Percentiles rank a stretch among this genome's conserved stretches.
Conservation (phyloP, 2,329 filamentous ascomycete species). For the Cytospora leucostoma region DNA sequence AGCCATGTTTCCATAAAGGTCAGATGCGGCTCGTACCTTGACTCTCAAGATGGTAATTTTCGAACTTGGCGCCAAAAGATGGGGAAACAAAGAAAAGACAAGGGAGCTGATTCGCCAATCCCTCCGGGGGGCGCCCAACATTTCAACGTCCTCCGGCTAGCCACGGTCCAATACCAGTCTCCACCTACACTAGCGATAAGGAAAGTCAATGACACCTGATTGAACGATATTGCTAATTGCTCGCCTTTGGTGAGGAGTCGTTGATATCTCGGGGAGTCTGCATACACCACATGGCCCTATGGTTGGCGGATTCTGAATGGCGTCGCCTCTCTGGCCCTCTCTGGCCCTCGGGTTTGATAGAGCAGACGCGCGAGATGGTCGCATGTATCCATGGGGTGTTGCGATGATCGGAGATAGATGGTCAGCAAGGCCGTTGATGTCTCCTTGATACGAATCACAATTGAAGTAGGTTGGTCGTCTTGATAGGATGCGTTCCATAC, state of each 20-base stretch:
- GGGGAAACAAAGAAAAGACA: constrained; percentile 11
- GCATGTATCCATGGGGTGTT: constrained; percentile 7
- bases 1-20: neutral
- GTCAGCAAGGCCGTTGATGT: constrained; percentile 2
- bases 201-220: constrained; percentile 13
- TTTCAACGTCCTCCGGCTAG: constrained; percentile 20
- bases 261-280: neutral
- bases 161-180: constrained; percentile 14
- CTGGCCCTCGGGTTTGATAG: constrained; percentile 1
- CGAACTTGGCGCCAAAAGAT: constrained; percentile 15
- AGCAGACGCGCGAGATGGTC: neutral
- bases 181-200: constrained; percentile 24
- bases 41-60: neutral
- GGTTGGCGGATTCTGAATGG: neutral
- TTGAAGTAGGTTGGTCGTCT: constrained; percentile 9
- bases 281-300: neutral
- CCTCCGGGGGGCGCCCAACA: neutral
- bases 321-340: neutral
- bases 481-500: neutral
- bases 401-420: constrained; percentile 28
- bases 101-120: constrained; percentile 22
- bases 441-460: neutral
- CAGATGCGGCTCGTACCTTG: neutral
- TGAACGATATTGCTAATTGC: constrained; percentile 16
- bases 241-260: constrained; percentile 16